These are phyloP conservation scores for Chytriomyces sp. DNA, from an alignment of 192 early-diverging fungal genomes.

Conservation along the genomic window DNA sequence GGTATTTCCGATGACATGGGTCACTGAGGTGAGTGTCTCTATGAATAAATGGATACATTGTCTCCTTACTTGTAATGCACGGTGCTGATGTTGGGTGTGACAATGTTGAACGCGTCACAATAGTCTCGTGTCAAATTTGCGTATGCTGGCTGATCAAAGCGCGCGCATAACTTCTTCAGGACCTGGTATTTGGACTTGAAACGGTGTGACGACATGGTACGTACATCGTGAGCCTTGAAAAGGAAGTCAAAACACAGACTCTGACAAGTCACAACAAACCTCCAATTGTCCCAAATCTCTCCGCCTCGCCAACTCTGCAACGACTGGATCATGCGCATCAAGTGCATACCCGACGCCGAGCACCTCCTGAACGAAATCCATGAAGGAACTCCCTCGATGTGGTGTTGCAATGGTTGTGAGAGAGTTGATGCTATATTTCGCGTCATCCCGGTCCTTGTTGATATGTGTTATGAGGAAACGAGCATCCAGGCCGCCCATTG, in stretches of 20 bases:
- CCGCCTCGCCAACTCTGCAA: slow-evolving; percentile 8
- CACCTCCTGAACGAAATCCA: slow-evolving; percentile 91
- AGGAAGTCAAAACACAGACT: background rate
- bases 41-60: slow-evolving; percentile 22
- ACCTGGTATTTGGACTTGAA: slow-evolving; percentile 33
- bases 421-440: slow-evolving; percentile 70
- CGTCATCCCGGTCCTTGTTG: slow-evolving; percentile 43
- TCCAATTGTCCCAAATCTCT: slow-evolving; percentile 1
- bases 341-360: slow-evolving; percentile 72
- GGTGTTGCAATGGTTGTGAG: slow-evolving; percentile 93
- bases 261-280: background rate
- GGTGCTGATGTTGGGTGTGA: slow-evolving; percentile 74
- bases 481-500: slow-evolving; percentile 86
- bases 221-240: background rate
- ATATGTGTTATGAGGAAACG: slow-evolving; percentile 89
- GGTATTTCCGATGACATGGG: too few species aligned
- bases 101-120: slow-evolving; percentile 82
- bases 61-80: slow-evolving; percentile 80
- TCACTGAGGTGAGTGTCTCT: too few species aligned
- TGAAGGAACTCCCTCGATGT: slow-evolving; percentile 89
- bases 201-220: slow-evolving; percentile 3
- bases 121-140: slow-evolving; percentile 88
- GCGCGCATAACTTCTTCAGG: slow-evolving; percentile 57
- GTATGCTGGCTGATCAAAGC: slow-evolving; percentile 87
- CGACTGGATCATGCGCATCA: slow-evolving; percentile 44